Percentiles rank a stretch among this genome's conserved stretches.
Conservation (phyloP, 2,329 filamentous ascomycete genomes). For the Penicillium italicum region DNA sequence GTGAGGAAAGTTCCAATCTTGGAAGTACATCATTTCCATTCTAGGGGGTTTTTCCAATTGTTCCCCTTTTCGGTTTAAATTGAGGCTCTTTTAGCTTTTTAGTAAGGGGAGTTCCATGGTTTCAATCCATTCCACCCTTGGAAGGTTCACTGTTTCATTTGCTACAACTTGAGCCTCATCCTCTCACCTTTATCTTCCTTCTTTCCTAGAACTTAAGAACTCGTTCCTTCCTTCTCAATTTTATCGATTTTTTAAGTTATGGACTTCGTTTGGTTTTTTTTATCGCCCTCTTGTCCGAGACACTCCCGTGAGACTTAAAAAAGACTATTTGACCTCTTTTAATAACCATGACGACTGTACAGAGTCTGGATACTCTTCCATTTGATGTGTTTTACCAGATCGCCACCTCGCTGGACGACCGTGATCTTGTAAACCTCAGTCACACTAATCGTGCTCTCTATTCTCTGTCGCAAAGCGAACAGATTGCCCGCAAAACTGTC, state of each 20-base stretch:
- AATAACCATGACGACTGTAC: constrained; percentile 6
- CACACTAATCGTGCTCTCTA: constrained; percentile 52
- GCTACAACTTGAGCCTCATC: neutral
- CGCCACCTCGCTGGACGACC: constrained; percentile 52
- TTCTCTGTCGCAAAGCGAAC: constrained; percentile 51
- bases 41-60: too few relatives aligned
- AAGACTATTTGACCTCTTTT: neutral
- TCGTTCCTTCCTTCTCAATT: neutral
- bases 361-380: constrained; percentile 50
- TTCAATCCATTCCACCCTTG: neutral
- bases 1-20: too few relatives aligned
- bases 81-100: neutral
- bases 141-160: neutral
- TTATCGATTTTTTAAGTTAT: neutral
- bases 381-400: constrained; percentile 64
- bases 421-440: constrained; percentile 58
- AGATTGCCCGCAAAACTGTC: constrained; percentile 56
- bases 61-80: too few relatives aligned
- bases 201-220: neutral
- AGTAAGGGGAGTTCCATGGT: neutral
- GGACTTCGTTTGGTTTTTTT: neutral
- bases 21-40: too few relatives aligned
- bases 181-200: neutral
- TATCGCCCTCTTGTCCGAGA: neutral
- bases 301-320: neutral